Evolutionary conservation across 176 grass and related monocot genomes (phyloP).

Genomic region (Luzula sylvatica): DNA sequence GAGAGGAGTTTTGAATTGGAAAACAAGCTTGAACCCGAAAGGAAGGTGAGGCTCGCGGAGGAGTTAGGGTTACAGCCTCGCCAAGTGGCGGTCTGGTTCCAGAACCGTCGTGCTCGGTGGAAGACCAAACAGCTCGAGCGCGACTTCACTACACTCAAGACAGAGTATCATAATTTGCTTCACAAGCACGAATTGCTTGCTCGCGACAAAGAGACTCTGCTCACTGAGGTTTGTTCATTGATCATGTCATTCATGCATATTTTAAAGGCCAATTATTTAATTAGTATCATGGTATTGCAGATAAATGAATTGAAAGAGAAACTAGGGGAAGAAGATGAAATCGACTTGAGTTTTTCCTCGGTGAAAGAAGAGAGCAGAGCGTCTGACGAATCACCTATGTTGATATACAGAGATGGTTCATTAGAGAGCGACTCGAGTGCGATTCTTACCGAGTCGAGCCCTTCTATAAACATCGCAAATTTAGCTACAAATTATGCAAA

Average conservation of each 20-base stretch:
- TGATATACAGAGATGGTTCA: slow-evolving; percentile 27
- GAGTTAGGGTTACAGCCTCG: slow-evolving; percentile 42
- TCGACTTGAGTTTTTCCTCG: slow-evolving; percentile 42
- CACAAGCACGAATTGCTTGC: slow-evolving; percentile 39
- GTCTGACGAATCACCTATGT: slow-evolving; percentile 24
- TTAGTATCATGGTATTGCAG: slow-evolving; percentile 19
- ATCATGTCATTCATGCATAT: neutral
- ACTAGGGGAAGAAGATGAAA: slow-evolving; percentile 38
- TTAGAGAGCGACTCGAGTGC: slow-evolving; percentile 77
- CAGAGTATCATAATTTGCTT: slow-evolving; percentile 36
- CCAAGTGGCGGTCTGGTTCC: slow-evolving; percentile 66
- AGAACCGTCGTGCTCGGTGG: slow-evolving; percentile 58
- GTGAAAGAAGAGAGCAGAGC: slow-evolving; percentile 53
- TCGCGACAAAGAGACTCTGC: slow-evolving; percentile 49
- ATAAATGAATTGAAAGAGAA: slow-evolving; percentile 68
- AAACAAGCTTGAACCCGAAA: slow-evolving; percentile 63
- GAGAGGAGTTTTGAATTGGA: slow-evolving; percentile 48
- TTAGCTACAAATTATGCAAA: neutral
- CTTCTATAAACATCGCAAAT: slow-evolving; percentile 4
- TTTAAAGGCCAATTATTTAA: neutral
- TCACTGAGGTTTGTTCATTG: slow-evolving; percentile 33
- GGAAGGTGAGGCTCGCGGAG: slow-evolving; percentile 38
- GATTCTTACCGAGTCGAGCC: slow-evolving; percentile 36
- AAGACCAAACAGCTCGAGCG: slow-evolving; percentile 61
- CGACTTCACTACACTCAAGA: slow-evolving; percentile 35